Base-by-base conservation (phyloP, 495 filamentous ascomycete genomes). In the Alectoria sarmentosa region DNA sequence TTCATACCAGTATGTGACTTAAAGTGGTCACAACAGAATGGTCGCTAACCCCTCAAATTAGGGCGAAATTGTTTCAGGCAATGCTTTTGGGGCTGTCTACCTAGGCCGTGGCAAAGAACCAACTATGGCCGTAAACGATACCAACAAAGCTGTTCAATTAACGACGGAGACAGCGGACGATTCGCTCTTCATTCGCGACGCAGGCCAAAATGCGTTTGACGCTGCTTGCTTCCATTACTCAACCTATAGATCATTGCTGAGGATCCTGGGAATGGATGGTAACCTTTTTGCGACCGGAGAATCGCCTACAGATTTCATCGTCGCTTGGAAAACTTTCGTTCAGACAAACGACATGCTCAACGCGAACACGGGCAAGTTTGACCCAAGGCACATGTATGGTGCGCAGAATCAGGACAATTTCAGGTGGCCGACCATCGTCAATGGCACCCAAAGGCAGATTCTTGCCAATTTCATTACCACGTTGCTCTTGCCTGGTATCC, bases 331-430 rank as follows among this genome's bases (percentile, higher is more conserved):
- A 38, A 65, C 72, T 19, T 75, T 83, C 61, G 49, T 82, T 44
- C 36, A 68, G 9, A 74, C 74, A 4, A 80, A 82, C 48, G 80
- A 83, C 67, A 60, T 82, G 46, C 61, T 76, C 55, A 83, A 83
- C 67, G 74, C 77, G 0, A 77, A 79, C 66, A 83, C 78, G 15
- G 80, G 80, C 36, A 68, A 78, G 54, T 77, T 81, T 54, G 80
- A 83, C 66, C 80, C 80, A 0, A 71, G 79, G 23, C 79, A 83
- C 65, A 76, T 82, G 72, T 82, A 75, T 67, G 80, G 80, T 37
- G 71, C 75, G 26, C 78, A 79, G 4, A 82, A 82, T 64, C 80
- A 83, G 64, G 80, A 83, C 67, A 78, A 80, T 32, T 80, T 83
- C 67, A 72, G 79, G 5, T 83, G 80, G 80, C 80, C 80, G 5